Base-by-base conservation (phyloP, 257 asterid genomes). In the Voacanga thouarsii region DNA sequence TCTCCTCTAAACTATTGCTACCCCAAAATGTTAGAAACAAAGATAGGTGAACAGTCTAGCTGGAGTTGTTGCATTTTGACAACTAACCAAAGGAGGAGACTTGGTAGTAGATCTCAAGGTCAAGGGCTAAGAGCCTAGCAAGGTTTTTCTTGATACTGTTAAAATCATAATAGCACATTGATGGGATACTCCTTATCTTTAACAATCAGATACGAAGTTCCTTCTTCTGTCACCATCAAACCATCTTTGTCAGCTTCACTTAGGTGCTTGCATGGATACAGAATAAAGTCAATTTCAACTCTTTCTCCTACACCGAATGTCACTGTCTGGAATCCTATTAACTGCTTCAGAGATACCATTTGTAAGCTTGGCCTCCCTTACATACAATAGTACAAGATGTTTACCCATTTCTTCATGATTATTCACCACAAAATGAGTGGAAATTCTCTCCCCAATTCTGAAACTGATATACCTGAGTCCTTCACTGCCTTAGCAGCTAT, bases 271-370 rank as follows among this genome's bases (percentile, higher is more conserved):
- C 97, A 89, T 11, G 92, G 90, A 45, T 80, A 80, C 21, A 85
- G 77, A 51, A 51, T 75, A 70, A 90, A 87, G 15, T 75, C 79
- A 56, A 87, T 24, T 26, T 83, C 87, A 51, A 45, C 61, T 72
- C 39, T 86, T 71, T 79, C 61, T 74, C 89, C 83, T 18, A 84
- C 82, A 55, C 45, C 79, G 82, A 92, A 80, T 28, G 64, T 79
- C 80, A 89, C 85, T 43, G 82, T 85, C 83, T 80, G 41, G 76
- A 89, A 88, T 51, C 90, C 96, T 18, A 90, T 81, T 86, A 92
- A 53, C 12, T 84, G 83, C 75, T 86, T 92, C 44, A 9, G 28
- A 21, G 90, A 88, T 67, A 44, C 85, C 89, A 16, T 80, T 71
- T 64, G 76, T 67, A 6, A n/a, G 72, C 0, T 80, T 76, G 23